Evolutionary conservation across 2,329 filamentous ascomycete species (phyloP).

Genomic region (Diaporthe nobilis): DNA sequence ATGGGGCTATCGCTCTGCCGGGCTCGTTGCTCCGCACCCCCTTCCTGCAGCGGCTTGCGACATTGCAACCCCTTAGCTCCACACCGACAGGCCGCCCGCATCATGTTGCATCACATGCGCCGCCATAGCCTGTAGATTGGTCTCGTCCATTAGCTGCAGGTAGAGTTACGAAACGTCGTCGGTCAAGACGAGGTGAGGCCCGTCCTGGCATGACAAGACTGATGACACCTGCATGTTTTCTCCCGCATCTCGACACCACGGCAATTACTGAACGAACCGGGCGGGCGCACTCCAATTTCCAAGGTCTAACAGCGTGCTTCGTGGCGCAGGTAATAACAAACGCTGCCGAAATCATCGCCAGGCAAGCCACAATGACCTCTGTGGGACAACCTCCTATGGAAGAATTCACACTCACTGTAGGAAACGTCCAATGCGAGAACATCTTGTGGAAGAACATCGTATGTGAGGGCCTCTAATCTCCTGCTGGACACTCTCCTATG

Average conservation of each 20-base stretch:
- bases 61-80: constrained; percentile 31
- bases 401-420: no score
- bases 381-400: neutral
- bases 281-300: neutral
- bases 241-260: constrained; percentile 8
- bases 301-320: neutral
- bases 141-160: neutral
- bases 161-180: neutral
- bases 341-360: neutral
- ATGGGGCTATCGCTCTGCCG: constrained; percentile 29
- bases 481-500: neutral
- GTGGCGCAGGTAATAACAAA: neutral
- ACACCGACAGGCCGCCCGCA: constrained; percentile 40
- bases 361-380: neutral
- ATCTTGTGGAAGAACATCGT: no score
- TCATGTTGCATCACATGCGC: constrained; percentile 40
- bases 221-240: constrained; percentile 11
- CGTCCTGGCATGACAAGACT: constrained; percentile 14
- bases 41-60: constrained; percentile 33
- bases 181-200: constrained; percentile 23
- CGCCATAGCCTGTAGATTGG: constrained; percentile 13
- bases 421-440: neutral
- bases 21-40: constrained; percentile 36
- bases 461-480: no score
- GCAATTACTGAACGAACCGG: constrained; percentile 2